A percentile compares a stretch with the other conserved stretches of the same genome.
These are phyloP conservation scores for Cercospora sesami DNA, from an alignment of 2,329 filamentous ascomycete species.

Conservation along the genomic window DNA sequence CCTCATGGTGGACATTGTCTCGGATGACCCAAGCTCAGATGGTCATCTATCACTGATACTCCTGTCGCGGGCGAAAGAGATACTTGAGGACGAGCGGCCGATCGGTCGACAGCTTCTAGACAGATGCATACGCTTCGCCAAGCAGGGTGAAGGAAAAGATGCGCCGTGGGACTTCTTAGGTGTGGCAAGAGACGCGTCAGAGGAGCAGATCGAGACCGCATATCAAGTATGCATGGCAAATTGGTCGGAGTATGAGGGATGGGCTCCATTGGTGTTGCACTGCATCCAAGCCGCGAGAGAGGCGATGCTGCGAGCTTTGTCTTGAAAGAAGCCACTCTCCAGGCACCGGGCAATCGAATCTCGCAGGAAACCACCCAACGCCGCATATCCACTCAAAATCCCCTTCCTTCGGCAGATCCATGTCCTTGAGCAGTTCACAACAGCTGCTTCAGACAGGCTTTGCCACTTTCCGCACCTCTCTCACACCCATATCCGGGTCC, in stretches of 20 bases:
- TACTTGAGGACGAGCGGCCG: background rate
- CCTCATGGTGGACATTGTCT: background rate
- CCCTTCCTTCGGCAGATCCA: background rate
- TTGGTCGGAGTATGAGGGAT: background rate
- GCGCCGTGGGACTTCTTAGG: background rate
- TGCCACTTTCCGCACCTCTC: constrained; percentile 86
- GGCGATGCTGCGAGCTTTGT: background rate
- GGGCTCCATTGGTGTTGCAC: background rate
- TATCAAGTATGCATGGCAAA: background rate
- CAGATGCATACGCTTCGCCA: background rate
- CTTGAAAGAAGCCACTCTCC: background rate
- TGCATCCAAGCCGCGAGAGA: background rate
- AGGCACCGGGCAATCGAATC: background rate
- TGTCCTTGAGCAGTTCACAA: background rate
- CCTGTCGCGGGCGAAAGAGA: background rate
- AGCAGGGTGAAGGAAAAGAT: background rate
- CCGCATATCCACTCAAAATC: background rate
- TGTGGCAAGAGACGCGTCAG: background rate
- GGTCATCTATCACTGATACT: background rate
- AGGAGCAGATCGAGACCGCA: background rate
- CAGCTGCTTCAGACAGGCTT: constrained; percentile 70
- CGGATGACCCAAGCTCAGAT: background rate
- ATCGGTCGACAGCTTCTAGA: background rate
- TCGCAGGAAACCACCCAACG: background rate
- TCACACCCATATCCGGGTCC: constrained; percentile 74